phyloP scores from a whole-genome alignment of 1,284 basidiomycete genomes.

The Kalmanozyma brasiliensis region DNA sequence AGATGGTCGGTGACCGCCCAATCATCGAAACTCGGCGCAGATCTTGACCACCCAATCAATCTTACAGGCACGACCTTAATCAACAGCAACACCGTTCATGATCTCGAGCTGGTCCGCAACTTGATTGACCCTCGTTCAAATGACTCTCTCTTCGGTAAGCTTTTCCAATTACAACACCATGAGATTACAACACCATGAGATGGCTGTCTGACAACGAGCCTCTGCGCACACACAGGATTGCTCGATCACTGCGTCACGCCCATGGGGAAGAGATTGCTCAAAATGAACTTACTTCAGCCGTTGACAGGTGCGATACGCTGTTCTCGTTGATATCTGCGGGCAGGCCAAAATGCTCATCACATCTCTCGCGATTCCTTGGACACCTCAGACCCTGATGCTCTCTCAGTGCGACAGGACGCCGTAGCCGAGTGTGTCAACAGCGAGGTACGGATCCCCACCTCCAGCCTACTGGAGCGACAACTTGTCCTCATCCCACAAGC shows the following conservation, averaged over 20 bases:
- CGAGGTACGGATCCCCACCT: slow-evolving; percentile 71
- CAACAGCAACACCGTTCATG: slow-evolving; percentile 83
- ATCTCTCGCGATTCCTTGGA: slow-evolving; percentile 3
- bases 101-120: slow-evolving; percentile 80
- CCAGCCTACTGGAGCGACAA: neutral
- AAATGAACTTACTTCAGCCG: slow-evolving; percentile 84
- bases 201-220: too few species aligned
- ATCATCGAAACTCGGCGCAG: neutral
- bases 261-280: slow-evolving; percentile 83
- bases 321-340: neutral
- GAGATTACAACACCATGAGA: too few species aligned
- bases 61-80: slow-evolving; percentile 82
- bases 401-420: slow-evolving; percentile 78
- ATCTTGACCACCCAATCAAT: neutral
- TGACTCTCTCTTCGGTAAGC: slow-evolving; percentile 40
- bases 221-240: slow-evolving; percentile 48
- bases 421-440: slow-evolving; percentile 76
- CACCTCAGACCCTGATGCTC: slow-evolving; percentile 72
- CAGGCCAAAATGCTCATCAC: too few species aligned
- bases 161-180: too few species aligned
- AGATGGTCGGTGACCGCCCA: neutral
- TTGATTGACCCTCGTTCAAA: slow-evolving; percentile 40
- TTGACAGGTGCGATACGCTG: slow-evolving; percentile 73
- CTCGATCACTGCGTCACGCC: slow-evolving; percentile 86
- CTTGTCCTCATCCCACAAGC: too few species aligned